Conservation (phyloP, 176 grass and related monocot genomes). For the Raddia distichophylla region DNA sequence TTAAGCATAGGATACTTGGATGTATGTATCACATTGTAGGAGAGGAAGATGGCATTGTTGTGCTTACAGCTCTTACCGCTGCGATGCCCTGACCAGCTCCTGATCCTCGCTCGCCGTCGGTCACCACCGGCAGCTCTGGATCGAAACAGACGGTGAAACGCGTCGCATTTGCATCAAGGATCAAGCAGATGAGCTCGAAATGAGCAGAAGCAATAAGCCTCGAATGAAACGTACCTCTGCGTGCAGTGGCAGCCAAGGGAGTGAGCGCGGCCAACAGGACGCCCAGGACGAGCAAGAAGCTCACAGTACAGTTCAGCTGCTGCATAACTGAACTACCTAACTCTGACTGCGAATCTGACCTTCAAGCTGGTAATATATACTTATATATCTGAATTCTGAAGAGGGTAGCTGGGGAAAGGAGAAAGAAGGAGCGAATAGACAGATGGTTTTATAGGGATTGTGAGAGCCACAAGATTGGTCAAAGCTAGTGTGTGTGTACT, state of each 20-base stretch:
- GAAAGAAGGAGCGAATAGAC: conserved; percentile 16
- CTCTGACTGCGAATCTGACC: conserved; percentile 16
- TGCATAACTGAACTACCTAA: conserved; percentile 17
- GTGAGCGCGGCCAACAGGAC: conserved; percentile 4
- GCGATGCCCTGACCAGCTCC: background rate
- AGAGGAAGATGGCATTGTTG: background rate
- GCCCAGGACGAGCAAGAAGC: conserved; percentile 22
- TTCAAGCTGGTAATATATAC: background rate
- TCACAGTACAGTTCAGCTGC: conserved; percentile 14
- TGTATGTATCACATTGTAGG: background rate
- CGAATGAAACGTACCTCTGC: conserved; percentile 35
- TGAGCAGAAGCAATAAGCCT: background rate
- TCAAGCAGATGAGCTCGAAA: background rate
- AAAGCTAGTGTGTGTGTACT: conserved; percentile 36
- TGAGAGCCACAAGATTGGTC: conserved; percentile 32
- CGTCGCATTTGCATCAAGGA: background rate
- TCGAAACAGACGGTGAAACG: background rate
- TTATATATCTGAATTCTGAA: background rate
- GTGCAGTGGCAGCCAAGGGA: conserved; percentile 36
- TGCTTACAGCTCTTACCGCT: background rate
- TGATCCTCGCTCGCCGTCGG: background rate
- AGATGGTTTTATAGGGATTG: conserved; percentile 28
- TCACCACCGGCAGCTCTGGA: conserved; percentile 8
- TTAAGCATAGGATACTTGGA: background rate
- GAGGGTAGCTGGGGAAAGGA: background rate